Base-by-base conservation (phyloP, 176 grass and related monocot genomes). In the Carex myosuroides region DNA sequence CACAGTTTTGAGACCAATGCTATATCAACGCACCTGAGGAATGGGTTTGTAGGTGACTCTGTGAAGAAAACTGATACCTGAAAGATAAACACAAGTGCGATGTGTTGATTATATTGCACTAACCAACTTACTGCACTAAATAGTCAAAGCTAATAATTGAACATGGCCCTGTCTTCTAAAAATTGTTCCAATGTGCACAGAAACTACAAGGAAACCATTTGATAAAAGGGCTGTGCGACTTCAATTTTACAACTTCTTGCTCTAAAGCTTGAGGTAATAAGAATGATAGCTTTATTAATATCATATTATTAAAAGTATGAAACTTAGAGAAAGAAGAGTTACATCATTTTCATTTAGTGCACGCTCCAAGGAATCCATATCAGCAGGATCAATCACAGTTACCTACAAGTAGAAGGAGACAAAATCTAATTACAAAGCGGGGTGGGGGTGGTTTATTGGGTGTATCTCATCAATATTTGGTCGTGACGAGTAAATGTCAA, bases 41-140 rank as follows among this genome's bases (percentile, higher is more conserved):
- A 99, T 85, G 96, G 96, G 90, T 99, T 99, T 33, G 96, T 99
- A 86, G 96, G 96, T 82, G 96, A 95, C 87, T 99, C 96, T 0
- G 96, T 93, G 87, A 99, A 99, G 78, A 99, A 95, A 57, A 99
- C 87, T 81, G 93, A 91, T 81, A 99, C 96, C 96, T 99, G 83
- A 79, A 85, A 26, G 89, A 14, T 30, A 16, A 60, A 69, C 5
- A 57, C 10, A 78, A 55, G 52, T 77, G 8, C 7, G 8, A 26
- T 56, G 52, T 33, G 50, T 78, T 52, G 4, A 52, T 24, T 56
- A 18, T 24, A 72, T 26, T n/a, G 70, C 60, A 73, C 81, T 67
- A 84, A 77, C 35, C 76, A 79, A 79, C 75, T 10, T 74, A 24
- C 6, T 14, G 18, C 20, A 18, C 10, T 2, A 17, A 37, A 21